Evolutionary conservation across 2,329 filamentous ascomycete genomes (phyloP).

Genomic region (Claviceps monticola): DNA sequence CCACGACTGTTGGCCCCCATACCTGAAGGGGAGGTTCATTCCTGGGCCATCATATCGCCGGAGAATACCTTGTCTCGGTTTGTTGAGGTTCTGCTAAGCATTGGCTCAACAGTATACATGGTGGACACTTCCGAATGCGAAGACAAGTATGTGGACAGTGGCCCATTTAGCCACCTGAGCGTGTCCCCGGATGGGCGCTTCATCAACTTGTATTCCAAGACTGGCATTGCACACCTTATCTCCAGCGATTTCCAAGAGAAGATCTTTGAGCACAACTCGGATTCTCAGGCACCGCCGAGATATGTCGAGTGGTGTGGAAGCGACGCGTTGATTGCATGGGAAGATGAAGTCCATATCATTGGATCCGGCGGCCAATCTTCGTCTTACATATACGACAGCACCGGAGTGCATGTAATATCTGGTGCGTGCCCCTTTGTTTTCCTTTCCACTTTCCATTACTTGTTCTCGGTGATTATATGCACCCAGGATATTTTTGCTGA

Average conservation of each 20-base stretch:
- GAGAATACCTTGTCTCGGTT: constrained; percentile 80
- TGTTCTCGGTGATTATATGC: neutral
- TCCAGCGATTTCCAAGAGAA: constrained; percentile 91
- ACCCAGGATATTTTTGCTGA: neutral
- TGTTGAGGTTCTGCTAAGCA: constrained; percentile 81
- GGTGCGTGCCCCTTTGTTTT: constrained; percentile 35
- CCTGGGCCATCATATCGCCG: constrained; percentile 82
- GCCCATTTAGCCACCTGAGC: constrained; percentile 79
- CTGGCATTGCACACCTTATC: constrained; percentile 81
- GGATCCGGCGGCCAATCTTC: constrained; percentile 66
- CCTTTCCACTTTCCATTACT: neutral
- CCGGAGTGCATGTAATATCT: constrained; percentile 74
- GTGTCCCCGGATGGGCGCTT: constrained; percentile 86
- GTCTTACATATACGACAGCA: constrained; percentile 79
- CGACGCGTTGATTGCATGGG: constrained; percentile 91
- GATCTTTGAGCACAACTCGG: constrained; percentile 81
- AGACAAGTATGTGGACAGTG: constrained; percentile 80
- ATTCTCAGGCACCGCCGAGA: constrained; percentile 70
- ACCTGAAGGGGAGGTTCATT: constrained; percentile 66
- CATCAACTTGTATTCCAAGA: constrained; percentile 72
- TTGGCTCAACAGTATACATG: constrained; percentile 71
- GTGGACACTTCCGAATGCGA: constrained; percentile 83
- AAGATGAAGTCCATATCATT: constrained; percentile 91
- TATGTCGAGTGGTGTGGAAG: constrained; percentile 95
- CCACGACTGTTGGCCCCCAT: constrained; percentile 67